Percentiles rank a stretch among this genome's conserved stretches.
Evolutionary conservation across 1,284 basidiomycete species (phyloP).

Genomic region (Pyrrhoderma noxium): DNA sequence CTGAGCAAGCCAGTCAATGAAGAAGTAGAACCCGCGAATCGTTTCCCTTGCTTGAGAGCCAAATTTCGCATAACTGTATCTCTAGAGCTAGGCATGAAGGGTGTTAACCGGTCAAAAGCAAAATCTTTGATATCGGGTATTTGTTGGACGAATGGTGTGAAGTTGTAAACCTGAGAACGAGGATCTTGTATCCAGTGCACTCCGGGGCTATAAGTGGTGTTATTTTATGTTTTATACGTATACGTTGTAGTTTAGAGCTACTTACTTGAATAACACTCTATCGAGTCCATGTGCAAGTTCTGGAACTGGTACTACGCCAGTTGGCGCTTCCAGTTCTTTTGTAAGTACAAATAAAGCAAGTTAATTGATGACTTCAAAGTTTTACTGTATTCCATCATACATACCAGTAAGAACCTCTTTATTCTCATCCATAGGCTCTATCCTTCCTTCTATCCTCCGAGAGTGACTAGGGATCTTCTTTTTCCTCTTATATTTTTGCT

Average conservation of each 20-base stretch:
- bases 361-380: too few species aligned
- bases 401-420: conserved; percentile 16
- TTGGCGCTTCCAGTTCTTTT: conserved; percentile 44
- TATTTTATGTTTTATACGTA: conserved; percentile 1
- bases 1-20: conserved; percentile 79
- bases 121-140: conserved; percentile 85
- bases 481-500: neutral
- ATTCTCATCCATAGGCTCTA: conserved; percentile 26
- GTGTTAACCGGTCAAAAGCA: conserved; percentile 75
- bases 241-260: conserved; percentile 12
- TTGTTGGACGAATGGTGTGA: conserved; percentile 58
- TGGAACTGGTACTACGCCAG: conserved; percentile 54
- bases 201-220: conserved; percentile 56
- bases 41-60: conserved; percentile 29
- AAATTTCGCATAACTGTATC: conserved; percentile 43
- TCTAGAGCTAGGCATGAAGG: conserved; percentile 76
- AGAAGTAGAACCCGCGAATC: conserved; percentile 88
- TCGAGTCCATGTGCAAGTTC: conserved; percentile 73
- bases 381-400: conserved; percentile 23
- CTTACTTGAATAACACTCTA: conserved; percentile 80
- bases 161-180: conserved; percentile 84
- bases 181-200: conserved; percentile 89
- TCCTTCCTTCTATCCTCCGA: conserved; percentile 38
- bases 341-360: too few species aligned
- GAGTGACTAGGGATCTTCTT: conserved; percentile 21